phyloP scores from a whole-genome alignment of 164 flowering plant genomes.

The Vitis labrusca region DNA sequence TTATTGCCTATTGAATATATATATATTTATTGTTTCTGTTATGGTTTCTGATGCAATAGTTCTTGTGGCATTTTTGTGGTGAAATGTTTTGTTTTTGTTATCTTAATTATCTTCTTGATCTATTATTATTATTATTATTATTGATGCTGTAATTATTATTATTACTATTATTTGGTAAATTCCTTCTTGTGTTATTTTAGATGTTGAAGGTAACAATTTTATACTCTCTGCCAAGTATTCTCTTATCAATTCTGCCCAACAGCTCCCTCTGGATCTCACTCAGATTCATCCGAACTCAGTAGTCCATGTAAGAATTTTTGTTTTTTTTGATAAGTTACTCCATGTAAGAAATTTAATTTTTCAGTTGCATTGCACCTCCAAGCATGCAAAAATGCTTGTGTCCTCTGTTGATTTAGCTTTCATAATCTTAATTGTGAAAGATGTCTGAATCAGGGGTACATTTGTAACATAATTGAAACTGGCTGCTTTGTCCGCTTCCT shows the following conservation, averaged over 20 bases:
- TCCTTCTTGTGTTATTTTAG: conserved; percentile 30
- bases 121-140: neutral
- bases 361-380: no score
- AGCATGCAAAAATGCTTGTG: no score
- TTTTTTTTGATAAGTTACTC: conserved; percentile 10
- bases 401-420: no score
- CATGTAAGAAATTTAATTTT: conserved; percentile 31
- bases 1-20: no score
- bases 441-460: conserved; percentile 63
- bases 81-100: no score
- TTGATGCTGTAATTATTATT: neutral
- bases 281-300: conserved; percentile 57
- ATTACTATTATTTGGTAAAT: neutral
- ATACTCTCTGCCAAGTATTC: conserved; percentile 84
- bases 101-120: neutral
- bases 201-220: conserved; percentile 61
- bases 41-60: no score
- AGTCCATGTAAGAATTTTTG: conserved; percentile 60
- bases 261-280: conserved; percentile 63
- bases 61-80: no score
- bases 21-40: no score
- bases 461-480: conserved; percentile 78
- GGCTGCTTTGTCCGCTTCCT: conserved; percentile 96
- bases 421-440: no score
- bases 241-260: conserved; percentile 53